Base-by-base conservation (phyloP, 1,139 yeast genomes). In the Meyerozyma sp. region DNA sequence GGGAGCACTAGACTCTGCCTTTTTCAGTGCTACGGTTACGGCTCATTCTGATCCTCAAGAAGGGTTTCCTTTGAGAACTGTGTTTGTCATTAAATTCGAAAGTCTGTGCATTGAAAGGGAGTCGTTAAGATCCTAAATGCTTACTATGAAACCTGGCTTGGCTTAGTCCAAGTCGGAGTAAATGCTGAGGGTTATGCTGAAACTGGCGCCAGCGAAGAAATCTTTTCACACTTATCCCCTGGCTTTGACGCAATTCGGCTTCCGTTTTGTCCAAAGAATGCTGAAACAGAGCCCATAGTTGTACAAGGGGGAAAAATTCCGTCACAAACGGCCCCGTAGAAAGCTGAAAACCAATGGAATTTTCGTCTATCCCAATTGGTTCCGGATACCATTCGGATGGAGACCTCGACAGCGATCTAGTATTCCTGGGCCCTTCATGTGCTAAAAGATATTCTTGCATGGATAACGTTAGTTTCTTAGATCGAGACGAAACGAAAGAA, bases 31-130 rank as follows among this genome's bases (percentile, higher is more conserved):
- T 25, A 73, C 70, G 39, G 98, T 93, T 5, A 81, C 91, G 6
- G 97, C 98, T 0, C 98, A 94, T 59, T 75, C 86, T 1, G 91
- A 84, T 36, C 85, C 91, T 0, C 68, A 77, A 5, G 87, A 78
- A 3, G 79, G 72, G 4, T 64, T 58, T 38, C 91, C 95, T 0
- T 66, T 77, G 45, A 70, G 95, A 53, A 88, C 97, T 0, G 95
- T 93, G 0, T 93, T 86, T 58, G 71, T 93, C 53, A 80, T 93
- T 42, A 84, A 87, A 56, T 88, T 93, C 52, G 82, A 82, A 46
- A 75, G 74, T 23, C 75, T 70, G 56, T 80, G 83, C 8, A 63
- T 80, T 11, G 73, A 74, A 42, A 68, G 90, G 52, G 91, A 84
- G 46, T 62, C 59, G 35, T 56, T 66, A 42, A 49, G 61, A 16